Conservation (phyloP, 768 basidiomycete species). For the Naganishia randhawae region DNA sequence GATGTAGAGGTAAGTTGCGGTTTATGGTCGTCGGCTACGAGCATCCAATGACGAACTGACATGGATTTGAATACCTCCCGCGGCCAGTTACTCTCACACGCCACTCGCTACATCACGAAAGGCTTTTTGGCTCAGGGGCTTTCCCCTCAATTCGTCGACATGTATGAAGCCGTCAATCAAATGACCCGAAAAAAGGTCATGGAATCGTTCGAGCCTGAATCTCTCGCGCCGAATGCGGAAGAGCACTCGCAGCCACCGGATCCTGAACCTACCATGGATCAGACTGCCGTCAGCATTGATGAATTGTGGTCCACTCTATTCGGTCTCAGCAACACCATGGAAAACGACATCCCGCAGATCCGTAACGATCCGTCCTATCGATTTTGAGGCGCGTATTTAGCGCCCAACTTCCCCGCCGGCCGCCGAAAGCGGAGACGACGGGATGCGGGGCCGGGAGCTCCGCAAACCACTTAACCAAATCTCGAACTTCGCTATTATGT, state of each 20-base stretch:
- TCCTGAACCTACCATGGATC: neutral
- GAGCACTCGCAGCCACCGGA: neutral
- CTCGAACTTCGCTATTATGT: neutral
- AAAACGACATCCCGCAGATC: neutral
- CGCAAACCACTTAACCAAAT: neutral
- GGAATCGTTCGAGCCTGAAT: constrained; percentile 2
- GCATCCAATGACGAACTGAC: neutral
- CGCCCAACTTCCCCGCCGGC: neutral
- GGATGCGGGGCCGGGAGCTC: neutral
- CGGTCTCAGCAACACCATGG: neutral
- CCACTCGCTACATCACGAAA: neutral
- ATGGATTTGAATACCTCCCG: neutral
- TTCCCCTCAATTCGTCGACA: neutral
- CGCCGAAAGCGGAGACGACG: neutral
- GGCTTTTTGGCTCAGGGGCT: constrained; percentile 2
- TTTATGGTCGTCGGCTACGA: neutral
- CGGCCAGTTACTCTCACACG: neutral
- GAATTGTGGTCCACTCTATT: constrained; percentile 2
- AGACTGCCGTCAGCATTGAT: constrained; percentile 1
- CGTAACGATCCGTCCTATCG: neutral
- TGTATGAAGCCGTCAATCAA: neutral
- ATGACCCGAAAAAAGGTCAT: constrained; percentile 9
- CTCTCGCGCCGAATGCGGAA: neutral
- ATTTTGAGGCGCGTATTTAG: neutral
- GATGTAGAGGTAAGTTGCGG: constrained; percentile 6